Base-by-base conservation (phyloP, 2,329 filamentous ascomycete species). In the Alternaria tenuissima region DNA sequence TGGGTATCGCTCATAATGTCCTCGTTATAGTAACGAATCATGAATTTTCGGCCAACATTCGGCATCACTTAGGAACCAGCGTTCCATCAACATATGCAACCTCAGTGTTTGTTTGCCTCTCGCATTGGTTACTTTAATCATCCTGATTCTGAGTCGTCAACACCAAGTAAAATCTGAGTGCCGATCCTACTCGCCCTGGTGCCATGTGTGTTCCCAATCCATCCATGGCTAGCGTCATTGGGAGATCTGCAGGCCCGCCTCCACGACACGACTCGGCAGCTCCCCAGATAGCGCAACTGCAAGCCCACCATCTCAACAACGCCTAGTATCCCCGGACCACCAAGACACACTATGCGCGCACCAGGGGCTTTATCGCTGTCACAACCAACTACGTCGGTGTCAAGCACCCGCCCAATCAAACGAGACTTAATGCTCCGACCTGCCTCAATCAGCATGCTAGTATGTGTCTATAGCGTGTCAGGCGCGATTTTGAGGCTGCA, bases 261-360 rank as follows among this genome's bases (percentile, higher is more conserved):
- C 38, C 38, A 52, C 36, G 38, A 26, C 30, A 52, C 36, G 38
- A 26, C 30, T 28, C 49, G 28, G 44, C 49, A 30, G 38, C 26
- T 24, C 42, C 26, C 26, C 26, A 42, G 24, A 22, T 42, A 52
- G 49, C n/a, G 26, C 26, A 9, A 32, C 24, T 42, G 26, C 49
- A 42, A 11, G n/a, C 24, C 18, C 38, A 52, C 38, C n/a, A 52
- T 24, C n/a, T 20, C 12, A 26, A 24, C n/a, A 52, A 42, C 24
- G 49, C 38, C 38, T 52, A 52, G 49, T 41, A 28, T 52, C 18
- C 38, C 26, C 36, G 49, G 49, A 42, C 18, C 49, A 28, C 24
- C n/a, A 42, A 32, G 4, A 20, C 38, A 18, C 26, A 42, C 49
- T 22, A 42, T 42, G 38, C 38, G 49, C 16, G 24, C 36, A 52